Evolutionary conservation across 495 filamentous ascomycete genomes (phyloP), one percentile per base, ranked within the genome.

Genomic region (Tuber aestivum): DNA sequence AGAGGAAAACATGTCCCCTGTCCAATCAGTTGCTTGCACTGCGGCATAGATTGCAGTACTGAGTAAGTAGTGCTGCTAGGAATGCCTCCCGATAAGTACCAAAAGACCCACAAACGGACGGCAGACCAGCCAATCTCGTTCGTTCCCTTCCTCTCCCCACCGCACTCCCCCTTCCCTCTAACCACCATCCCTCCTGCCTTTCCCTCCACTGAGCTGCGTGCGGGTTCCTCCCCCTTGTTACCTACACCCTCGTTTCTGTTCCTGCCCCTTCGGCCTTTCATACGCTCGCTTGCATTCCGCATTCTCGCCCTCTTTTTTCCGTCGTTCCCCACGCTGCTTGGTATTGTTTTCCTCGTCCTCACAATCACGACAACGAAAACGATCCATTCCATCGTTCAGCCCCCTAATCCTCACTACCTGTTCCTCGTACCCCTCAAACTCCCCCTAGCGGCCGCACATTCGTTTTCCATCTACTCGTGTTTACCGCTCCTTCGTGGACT

Each of bases 201-300:
- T 73, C 76, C 45, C 68, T 32, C 70, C 23, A 16, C 41, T 69
- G 69, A 74, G 45, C 69, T 70, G 68, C 65, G 69, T 45, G 69
- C 77, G 71, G 72, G 45, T 65, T 65, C 27, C 27, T 65, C 56
- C 70, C 73, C 38, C 10, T 48, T 75, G 69, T 73, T 69, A 65
- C 56, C 70, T 75, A 72, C 74, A 79, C 78, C 76, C 79, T 79
- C 76, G 38, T 79, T 79, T 79, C 75, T 78, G 42, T 38, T 73
- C 71, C 27, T 70, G 44, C 71, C 75, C 56, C 41, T 65, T 65
- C 45, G 61, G 70, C 41, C 78, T 70, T 75, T 72, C 65, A 79
- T 78, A 79, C 78, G 72, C 70, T 79, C 78, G 78, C 78, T 79
- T 78, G 78, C 78, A 79, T 78, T 71, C 61, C 56, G 45, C 76